A percentile compares a stretch with the other conserved stretches of the same genome.
Evolutionary conservation across 2,329 filamentous ascomycete genomes (phyloP).

Genomic region (Beauveria asiatica): DNA sequence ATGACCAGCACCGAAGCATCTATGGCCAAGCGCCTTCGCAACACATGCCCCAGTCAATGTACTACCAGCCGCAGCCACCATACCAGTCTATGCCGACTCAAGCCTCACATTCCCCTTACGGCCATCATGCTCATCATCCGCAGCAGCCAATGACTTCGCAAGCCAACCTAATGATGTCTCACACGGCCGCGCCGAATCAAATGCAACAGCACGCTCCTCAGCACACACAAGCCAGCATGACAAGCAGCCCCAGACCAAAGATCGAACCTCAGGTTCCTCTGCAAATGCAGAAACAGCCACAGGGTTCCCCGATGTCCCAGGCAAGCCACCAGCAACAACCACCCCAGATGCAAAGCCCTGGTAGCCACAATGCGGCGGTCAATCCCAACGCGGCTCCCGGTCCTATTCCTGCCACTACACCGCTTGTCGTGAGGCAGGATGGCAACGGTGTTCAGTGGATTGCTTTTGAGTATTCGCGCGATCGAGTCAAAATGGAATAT

Average conservation of each 20-base stretch:
- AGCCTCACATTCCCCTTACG: constrained; percentile 50
- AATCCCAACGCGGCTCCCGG: constrained; percentile 91
- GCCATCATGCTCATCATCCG: constrained; percentile 44
- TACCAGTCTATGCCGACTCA: constrained; percentile 61
- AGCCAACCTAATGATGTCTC: constrained; percentile 59
- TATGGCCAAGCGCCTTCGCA: constrained; percentile 75
- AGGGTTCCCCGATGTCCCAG: constrained; percentile 22
- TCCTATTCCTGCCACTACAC: constrained; percentile 93
- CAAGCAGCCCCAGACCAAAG: constrained; percentile 54
- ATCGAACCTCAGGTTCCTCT: constrained; percentile 54
- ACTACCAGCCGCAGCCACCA: constrained; percentile 55
- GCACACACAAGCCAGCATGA: constrained; percentile 46
- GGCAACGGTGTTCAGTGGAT: constrained; percentile 98
- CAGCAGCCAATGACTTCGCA: constrained; percentile 55
- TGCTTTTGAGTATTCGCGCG: constrained; percentile 93
- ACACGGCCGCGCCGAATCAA: constrained; percentile 44
- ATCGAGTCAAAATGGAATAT: constrained; percentile 98
- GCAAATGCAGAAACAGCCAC: constrained; percentile 45
- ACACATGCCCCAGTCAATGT: constrained; percentile 73
- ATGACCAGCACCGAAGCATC: constrained; percentile 82
- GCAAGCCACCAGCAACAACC: constrained; percentile 29
- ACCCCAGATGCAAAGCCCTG: constrained; percentile 31
- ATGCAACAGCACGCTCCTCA: constrained; percentile 52
- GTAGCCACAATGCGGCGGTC: constrained; percentile 40
- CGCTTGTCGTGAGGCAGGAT: constrained; percentile 87